Evolutionary conservation across 352 stramenopile species (phyloP).

Genomic region (Phytophthora sansomeana): DNA sequence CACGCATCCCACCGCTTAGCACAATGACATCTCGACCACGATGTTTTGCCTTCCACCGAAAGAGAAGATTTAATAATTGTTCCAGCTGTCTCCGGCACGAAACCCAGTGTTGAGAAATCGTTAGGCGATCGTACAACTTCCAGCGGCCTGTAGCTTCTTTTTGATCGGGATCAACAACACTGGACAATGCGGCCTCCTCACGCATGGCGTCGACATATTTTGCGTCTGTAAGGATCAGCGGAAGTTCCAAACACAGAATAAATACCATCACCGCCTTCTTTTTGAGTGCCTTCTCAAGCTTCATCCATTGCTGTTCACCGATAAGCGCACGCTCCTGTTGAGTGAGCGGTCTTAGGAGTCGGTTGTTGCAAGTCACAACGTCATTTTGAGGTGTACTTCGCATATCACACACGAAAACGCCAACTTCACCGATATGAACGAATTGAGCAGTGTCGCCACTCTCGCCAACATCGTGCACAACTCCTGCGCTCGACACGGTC

Average conservation of each 20-base stretch:
- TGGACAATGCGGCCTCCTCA: slow-evolving; percentile 29
- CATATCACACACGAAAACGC: slow-evolving; percentile 77
- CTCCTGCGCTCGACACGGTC: background rate
- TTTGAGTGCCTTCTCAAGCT: slow-evolving; percentile 67
- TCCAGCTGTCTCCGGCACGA: slow-evolving; percentile 72
- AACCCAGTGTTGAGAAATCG: slow-evolving; percentile 71
- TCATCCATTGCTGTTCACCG: slow-evolving; percentile 69
- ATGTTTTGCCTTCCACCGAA: slow-evolving; percentile 80
- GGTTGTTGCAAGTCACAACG: slow-evolving; percentile 72
- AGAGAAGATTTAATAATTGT: slow-evolving; percentile 72
- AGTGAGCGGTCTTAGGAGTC: slow-evolving; percentile 55
- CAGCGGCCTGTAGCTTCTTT: slow-evolving; percentile 38
- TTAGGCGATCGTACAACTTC: slow-evolving; percentile 66
- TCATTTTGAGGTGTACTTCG: slow-evolving; percentile 40
- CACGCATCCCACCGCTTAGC: slow-evolving; percentile 69
- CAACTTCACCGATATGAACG: slow-evolving; percentile 54
- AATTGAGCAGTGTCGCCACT: slow-evolving; percentile 39
- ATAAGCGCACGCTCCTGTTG: slow-evolving; percentile 68
- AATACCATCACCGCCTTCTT: slow-evolving; percentile 74
- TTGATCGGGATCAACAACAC: slow-evolving; percentile 7
- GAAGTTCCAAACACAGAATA: slow-evolving; percentile 73
- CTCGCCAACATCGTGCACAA: background rate
- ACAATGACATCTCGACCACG: slow-evolving; percentile 72
- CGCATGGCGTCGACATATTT: slow-evolving; percentile 55
- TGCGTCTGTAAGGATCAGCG: slow-evolving; percentile 64